Evolutionary conservation across 129 eudicot species (phyloP), one percentile per base, ranked within the genome.

Genomic region (Lonicera japonica): DNA sequence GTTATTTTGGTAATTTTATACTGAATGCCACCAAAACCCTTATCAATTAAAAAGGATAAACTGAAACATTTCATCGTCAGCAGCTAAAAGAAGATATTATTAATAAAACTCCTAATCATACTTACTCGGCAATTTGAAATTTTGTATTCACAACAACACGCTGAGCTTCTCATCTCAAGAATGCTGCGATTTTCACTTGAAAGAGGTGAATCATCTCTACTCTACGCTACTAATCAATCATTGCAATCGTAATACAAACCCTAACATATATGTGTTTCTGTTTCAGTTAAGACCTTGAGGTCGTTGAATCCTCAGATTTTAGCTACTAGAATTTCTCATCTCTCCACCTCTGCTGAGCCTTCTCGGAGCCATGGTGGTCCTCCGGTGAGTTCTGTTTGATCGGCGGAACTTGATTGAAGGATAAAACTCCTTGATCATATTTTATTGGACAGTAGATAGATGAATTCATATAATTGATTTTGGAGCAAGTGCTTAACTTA

Each of bases 131-230:
- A 29, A n/a, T 6, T 29, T 29, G 36, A 2, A 29, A 29, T 29
- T 29, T 29, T 29, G 36, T 6, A 29, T 29, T 29, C 36, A 29
- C 36, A 29, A 6, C n/a, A n/a, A n/a, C n/a, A n/a, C n/a, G 6
- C 4, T 29, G 36, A 29, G 36, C 6, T 29, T 6, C 36, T 29
- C 36, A 29, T 1, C 6, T 29, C 25, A 41, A 66, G 48, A 25
- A 80, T 84, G 92, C 55, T 80, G 70, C 69, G 70, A 75, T 34
- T 80, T 39, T 63, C 87, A 18, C 66, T 84, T 52, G 71, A 63
- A 14, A 72, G 87, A 80, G 87, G 92, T 84, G 61, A 25, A 12
- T 2, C 18, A 10, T 57, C 7, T 17, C 25, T 19, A 45, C 47
- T 46, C 12, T 1, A 14, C 47, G 24, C 12, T 1, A 14, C 16